phyloP scores from a whole-genome alignment of 2,329 filamentous ascomycete genomes.

The Fusarium zealandicum region DNA sequence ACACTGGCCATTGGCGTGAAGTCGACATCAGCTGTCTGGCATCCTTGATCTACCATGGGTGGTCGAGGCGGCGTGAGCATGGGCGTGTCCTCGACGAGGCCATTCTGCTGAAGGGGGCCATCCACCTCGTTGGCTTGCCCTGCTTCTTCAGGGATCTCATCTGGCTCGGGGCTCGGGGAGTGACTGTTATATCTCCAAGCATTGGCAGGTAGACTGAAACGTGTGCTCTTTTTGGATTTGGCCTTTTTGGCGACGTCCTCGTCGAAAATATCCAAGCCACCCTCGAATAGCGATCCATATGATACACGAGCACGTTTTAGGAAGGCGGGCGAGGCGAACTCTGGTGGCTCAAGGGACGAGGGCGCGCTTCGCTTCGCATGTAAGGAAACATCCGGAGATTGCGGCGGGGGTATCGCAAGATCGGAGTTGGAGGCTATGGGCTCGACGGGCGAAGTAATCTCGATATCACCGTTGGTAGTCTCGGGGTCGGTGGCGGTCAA shows the following conservation, averaged over 20 bases:
- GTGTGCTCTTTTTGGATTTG: constrained; percentile 68
- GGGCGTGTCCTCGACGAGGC: constrained; percentile 16
- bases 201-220: constrained; percentile 70
- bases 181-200: constrained; percentile 78
- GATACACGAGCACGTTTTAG: constrained; percentile 74
- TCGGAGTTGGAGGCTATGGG: constrained; percentile 11
- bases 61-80: constrained; percentile 34
- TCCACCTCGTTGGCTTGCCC: constrained; percentile 5
- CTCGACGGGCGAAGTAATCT: constrained; percentile 7
- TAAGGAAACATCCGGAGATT: constrained; percentile 28
- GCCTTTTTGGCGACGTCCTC: constrained; percentile 56
- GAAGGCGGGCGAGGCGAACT: constrained; percentile 82
- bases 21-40: constrained; percentile 45
- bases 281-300: constrained; percentile 71
- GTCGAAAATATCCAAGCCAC: constrained; percentile 72
- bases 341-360: constrained; percentile 51
- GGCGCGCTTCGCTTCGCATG: constrained; percentile 48
- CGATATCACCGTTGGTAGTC: constrained; percentile 24
- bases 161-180: constrained; percentile 72
- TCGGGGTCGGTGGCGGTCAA: constrained; percentile 29
- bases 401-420: constrained; percentile 26
- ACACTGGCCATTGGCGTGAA: constrained; percentile 41
- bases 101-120: constrained; percentile 4
- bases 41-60: constrained; percentile 48
- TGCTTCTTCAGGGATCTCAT: constrained; percentile 42